Percentiles rank a stretch among this genome's conserved stretches.
Evolutionary conservation across 2,329 filamentous ascomycete species (phyloP).

Genomic region (Verticillium nubilum): DNA sequence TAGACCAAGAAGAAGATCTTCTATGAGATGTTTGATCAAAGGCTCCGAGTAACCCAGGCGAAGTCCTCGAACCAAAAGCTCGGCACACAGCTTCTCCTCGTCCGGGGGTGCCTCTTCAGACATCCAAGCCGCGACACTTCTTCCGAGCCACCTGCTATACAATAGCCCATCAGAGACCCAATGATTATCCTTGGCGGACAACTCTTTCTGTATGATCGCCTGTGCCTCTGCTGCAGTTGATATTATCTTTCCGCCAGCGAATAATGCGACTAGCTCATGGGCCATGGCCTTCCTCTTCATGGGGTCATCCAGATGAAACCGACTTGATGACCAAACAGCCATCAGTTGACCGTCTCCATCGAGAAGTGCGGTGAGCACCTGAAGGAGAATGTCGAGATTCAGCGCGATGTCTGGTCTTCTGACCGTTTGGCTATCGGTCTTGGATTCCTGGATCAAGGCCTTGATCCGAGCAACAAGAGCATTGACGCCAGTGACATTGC

Average conservation of each 20-base stretch:
- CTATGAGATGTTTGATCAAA: conserved; percentile 30
- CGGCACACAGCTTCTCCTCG: conserved; percentile 35
- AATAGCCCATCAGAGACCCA: conserved; percentile 63
- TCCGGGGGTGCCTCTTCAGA: conserved; percentile 15
- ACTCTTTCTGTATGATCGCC: conserved; percentile 34
- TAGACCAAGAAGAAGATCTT: conserved; percentile 29
- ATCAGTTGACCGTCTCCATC: conserved; percentile 27
- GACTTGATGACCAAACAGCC: conserved; percentile 30
- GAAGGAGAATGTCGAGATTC: conserved; percentile 37
- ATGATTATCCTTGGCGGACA: conserved; percentile 13
- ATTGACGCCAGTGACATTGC: conserved; percentile 71
- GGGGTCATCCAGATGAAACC: conserved; percentile 7
- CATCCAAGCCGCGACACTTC: conserved; percentile 49
- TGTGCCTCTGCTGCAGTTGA: conserved; percentile 52
- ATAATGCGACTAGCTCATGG: conserved; percentile 38
- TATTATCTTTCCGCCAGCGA: conserved; percentile 44
- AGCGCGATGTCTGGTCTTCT: conserved; percentile 36
- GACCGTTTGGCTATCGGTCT: conserved; percentile 26
- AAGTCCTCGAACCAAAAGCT: conserved; percentile 53
- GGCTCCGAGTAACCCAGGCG: conserved; percentile 64
- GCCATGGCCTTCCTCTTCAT: conserved; percentile 26
- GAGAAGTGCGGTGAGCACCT: conserved; percentile 38
- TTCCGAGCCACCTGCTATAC: conserved; percentile 69
- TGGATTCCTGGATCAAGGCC: conserved; percentile 49
- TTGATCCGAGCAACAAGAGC: conserved; percentile 68